Percentiles rank a stretch among this genome's conserved stretches.
Evolutionary conservation across 2,329 filamentous ascomycete genomes (phyloP).

Genomic region (Microascus cirrosus): DNA sequence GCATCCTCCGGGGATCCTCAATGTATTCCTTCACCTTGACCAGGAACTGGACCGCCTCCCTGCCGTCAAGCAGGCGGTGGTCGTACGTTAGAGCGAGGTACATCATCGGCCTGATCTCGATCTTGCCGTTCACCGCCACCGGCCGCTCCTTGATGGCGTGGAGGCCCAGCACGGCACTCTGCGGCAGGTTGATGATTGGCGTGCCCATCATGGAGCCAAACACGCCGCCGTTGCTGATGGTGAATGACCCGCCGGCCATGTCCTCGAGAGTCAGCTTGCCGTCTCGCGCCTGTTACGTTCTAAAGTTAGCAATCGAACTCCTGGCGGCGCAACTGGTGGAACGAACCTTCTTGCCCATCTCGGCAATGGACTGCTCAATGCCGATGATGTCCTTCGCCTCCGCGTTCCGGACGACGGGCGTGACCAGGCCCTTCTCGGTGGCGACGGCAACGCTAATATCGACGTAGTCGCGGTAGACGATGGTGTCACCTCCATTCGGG

Average conservation of each 20-base stretch:
- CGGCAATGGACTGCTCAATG: slow-evolving; percentile 85
- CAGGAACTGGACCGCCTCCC: slow-evolving; percentile 92
- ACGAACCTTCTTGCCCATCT: slow-evolving; percentile 85
- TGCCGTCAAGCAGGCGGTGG: slow-evolving; percentile 86
- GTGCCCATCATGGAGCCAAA: slow-evolving; percentile 97
- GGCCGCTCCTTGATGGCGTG: slow-evolving; percentile 95
- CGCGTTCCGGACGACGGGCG: slow-evolving; percentile 88
- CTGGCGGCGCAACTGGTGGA: neutral
- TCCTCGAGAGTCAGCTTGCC: slow-evolving; percentile 97
- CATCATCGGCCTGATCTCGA: slow-evolving; percentile 99
- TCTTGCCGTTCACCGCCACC: slow-evolving; percentile 81
- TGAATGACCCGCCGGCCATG: slow-evolving; percentile 97
- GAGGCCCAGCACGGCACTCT: slow-evolving; percentile 82
- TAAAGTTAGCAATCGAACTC: neutral
- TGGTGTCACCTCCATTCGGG: slow-evolving; percentile 87
- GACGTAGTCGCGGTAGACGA: slow-evolving; percentile 96
- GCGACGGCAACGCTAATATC: slow-evolving; percentile 96
- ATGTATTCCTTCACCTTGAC: slow-evolving; percentile 97
- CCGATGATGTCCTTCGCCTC: slow-evolving; percentile 79
- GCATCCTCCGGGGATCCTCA: slow-evolving; percentile 88
- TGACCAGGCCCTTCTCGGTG: slow-evolving; percentile 94
- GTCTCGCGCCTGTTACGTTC: slow-evolving; percentile 62
- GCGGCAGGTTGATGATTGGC: slow-evolving; percentile 94
- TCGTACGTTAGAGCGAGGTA: slow-evolving; percentile 96
- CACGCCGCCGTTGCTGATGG: slow-evolving; percentile 93